These are phyloP conservation scores for Lupinus albus DNA, from an alignment of 306 rosid species.

Conservation along the genomic window DNA sequence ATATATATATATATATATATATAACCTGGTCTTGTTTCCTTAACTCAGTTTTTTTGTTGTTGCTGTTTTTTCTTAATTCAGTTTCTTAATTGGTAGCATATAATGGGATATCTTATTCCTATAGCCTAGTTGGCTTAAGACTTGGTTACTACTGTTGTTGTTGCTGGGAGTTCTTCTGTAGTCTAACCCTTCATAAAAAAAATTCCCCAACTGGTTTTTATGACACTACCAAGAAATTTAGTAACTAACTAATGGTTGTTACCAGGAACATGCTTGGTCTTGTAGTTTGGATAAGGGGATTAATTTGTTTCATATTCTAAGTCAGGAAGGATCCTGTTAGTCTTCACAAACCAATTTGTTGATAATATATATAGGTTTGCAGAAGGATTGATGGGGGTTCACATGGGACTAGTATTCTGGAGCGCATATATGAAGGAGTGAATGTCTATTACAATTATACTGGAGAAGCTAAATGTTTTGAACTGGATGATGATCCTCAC, in stretches of 20 bases:
- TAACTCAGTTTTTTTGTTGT: background rate
- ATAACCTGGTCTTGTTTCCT: background rate
- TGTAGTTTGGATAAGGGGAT: slow-evolving; percentile 3
- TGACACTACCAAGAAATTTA: slow-evolving; percentile 30
- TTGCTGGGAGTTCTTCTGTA: background rate
- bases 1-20: too few species aligned
- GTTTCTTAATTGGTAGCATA: too few species aligned
- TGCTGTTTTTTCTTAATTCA: too few species aligned
- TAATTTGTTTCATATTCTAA: slow-evolving; percentile 21
- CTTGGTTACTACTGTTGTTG: too few species aligned
- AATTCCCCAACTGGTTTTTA: slow-evolving; percentile 2
- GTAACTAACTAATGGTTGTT: slow-evolving; percentile 19
- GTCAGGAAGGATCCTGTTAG: background rate
- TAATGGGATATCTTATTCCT: too few species aligned
- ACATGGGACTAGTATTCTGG: slow-evolving; percentile 59
- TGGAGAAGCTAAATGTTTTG: slow-evolving; percentile 66
- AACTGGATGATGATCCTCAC: slow-evolving; percentile 75
- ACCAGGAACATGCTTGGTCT: slow-evolving; percentile 32
- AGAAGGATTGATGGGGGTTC: slow-evolving; percentile 59
- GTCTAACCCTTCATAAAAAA: slow-evolving; percentile 13
- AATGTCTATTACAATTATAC: slow-evolving; percentile 77
- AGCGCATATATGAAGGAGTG: slow-evolving; percentile 70
- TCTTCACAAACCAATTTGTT: slow-evolving; percentile 26
- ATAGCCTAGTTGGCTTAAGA: too few species aligned
- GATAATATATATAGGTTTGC: slow-evolving; percentile 58